phyloP scores from a whole-genome alignment of 148 eudicot genomes.

The Drosera capensis region DNA sequence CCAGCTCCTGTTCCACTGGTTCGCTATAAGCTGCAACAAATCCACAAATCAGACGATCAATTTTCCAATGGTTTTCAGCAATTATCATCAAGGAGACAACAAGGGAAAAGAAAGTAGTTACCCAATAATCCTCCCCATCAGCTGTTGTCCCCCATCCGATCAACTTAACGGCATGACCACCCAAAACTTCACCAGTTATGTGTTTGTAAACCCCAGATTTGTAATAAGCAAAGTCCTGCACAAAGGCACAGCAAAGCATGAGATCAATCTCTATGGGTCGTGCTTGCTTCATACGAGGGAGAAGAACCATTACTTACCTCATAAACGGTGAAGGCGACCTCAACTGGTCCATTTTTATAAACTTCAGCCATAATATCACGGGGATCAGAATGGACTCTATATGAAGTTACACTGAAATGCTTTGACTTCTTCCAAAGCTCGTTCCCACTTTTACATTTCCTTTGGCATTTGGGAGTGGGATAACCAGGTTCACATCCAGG shows the following conservation, averaged over 20 bases:
- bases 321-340: constrained; percentile 68
- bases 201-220: constrained; percentile 90
- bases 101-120: constrained; percentile 7
- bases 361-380: constrained; percentile 81
- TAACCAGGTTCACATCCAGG: constrained; percentile 93
- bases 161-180: constrained; percentile 95
- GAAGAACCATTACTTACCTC: constrained; percentile 36
- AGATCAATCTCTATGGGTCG: not conserved
- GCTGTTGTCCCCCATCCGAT: constrained; percentile 92
- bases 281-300: not conserved
- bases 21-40: constrained; percentile 66
- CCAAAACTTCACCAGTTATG: constrained; percentile 49
- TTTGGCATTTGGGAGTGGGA: constrained; percentile 68
- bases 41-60: constrained; percentile 5
- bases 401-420: constrained; percentile 53
- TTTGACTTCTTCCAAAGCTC: constrained; percentile 60
- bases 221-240: constrained; percentile 90
- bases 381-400: constrained; percentile 39
- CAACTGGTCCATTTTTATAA: constrained; percentile 82
- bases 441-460: constrained; percentile 43
- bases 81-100: not conserved
- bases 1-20: constrained; percentile 92
- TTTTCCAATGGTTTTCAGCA: not conserved
- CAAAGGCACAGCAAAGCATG: constrained; percentile 1
- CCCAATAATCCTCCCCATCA: constrained; percentile 93